Conservation (phyloP, 163 green algal species). For the Chlamydomonas reinhardtii region DNA sequence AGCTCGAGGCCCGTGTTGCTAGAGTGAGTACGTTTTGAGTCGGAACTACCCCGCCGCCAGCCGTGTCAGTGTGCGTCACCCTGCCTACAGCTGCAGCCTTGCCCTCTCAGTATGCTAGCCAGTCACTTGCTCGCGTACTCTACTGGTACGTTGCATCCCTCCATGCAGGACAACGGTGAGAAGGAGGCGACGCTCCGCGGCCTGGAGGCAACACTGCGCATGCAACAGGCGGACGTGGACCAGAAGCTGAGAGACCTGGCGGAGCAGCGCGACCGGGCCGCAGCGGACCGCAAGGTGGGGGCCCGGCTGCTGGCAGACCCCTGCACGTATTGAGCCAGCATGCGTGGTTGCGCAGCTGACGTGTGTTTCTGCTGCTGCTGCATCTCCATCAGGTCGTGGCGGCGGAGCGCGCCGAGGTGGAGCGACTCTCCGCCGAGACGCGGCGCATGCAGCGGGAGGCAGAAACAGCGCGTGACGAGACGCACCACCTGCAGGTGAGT, state of each 20-base stretch:
- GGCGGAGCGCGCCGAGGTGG: constrained; percentile 3
- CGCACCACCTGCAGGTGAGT: constrained; percentile 35
- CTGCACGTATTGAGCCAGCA: too few species aligned
- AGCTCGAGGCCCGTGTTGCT: neutral
- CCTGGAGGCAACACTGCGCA: constrained; percentile 61
- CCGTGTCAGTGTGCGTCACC: too few species aligned
- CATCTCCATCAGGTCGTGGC: neutral
- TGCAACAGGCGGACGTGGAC: constrained; percentile 62
- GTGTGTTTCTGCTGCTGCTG: too few species aligned
- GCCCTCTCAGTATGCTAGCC: too few species aligned
- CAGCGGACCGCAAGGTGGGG: constrained; percentile 51
- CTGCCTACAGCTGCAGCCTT: too few species aligned
- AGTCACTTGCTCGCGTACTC: too few species aligned
- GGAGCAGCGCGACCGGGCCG: constrained; percentile 56
- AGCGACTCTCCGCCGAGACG: constrained; percentile 33
- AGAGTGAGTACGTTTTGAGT: neutral
- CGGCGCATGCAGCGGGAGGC: constrained; percentile 26
- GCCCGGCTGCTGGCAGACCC: neutral
- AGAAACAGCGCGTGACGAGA: constrained; percentile 21
- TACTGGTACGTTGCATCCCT: too few species aligned
- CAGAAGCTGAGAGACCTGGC: constrained; percentile 46
- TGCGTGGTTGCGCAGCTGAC: too few species aligned
- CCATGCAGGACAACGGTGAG: constrained; percentile 46
- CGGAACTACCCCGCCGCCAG: too few species aligned
- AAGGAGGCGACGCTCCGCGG: constrained; percentile 58